Evolutionary conservation across 2,329 filamentous ascomycete species (phyloP).

Genomic region (Colletotrichum falcatum): DNA sequence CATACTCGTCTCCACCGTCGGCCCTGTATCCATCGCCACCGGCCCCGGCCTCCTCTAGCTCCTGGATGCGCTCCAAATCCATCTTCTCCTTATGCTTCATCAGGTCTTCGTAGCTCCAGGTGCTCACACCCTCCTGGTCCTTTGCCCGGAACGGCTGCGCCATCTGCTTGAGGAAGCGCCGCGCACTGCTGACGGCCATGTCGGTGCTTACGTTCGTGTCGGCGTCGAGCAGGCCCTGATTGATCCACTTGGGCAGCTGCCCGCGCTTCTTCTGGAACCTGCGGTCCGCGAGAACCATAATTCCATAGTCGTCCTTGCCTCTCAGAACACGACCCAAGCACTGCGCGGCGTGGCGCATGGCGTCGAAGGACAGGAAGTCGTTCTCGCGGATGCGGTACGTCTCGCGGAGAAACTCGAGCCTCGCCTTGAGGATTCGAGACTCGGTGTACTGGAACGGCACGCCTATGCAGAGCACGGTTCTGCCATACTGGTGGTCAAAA

Average conservation of each 20-base stretch:
- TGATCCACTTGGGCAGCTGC: constrained; percentile 98
- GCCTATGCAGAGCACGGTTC: constrained; percentile 94
- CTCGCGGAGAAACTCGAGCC: constrained; percentile 95
- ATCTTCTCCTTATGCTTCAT: constrained; percentile 81
- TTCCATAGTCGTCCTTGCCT: constrained; percentile 99
- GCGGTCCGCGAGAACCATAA: constrained; percentile 97
- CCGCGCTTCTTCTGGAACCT: constrained; percentile 91
- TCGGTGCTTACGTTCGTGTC: constrained; percentile 94
- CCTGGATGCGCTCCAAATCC: constrained; percentile 75
- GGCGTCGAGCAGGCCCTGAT: constrained; percentile 84
- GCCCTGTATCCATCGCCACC: constrained; percentile 44
- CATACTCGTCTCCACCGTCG: constrained; percentile 57
- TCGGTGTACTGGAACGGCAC: constrained; percentile 99
- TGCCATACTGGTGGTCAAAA: constrained; percentile 98
- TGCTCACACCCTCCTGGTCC: constrained; percentile 92
- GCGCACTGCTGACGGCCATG: constrained; percentile 90
- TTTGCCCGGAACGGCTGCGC: constrained; percentile 86
- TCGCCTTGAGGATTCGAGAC: constrained; percentile 93
- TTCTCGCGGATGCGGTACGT: constrained; percentile 97
- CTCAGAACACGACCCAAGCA: constrained; percentile 93
- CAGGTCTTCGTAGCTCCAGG: constrained; percentile 87
- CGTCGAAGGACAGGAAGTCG: constrained; percentile 98
- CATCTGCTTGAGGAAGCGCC: constrained; percentile 91
- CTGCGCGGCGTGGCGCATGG: constrained; percentile 98
- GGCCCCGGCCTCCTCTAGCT: constrained; percentile 62